These are phyloP conservation scores for Trifolium subterraneum DNA, from an alignment of 306 rosid genomes.

Conservation along the genomic window DNA sequence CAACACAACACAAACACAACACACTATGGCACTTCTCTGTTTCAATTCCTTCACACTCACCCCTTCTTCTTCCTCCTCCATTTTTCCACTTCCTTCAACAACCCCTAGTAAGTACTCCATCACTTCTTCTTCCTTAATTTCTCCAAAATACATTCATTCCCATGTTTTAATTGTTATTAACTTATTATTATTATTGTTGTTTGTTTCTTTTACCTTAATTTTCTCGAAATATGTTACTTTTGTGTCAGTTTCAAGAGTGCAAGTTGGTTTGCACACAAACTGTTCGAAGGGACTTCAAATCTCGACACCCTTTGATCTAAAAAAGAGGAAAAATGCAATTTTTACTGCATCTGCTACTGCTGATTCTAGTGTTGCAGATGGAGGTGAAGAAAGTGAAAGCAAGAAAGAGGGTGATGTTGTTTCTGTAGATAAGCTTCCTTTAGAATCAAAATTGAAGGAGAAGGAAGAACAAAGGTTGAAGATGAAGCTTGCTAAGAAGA, in stretches of 20 bases:
- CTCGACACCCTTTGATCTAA: slow-evolving; percentile 32
- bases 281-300: slow-evolving; percentile 48
- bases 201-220: slow-evolving; percentile 10
- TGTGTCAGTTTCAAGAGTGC: slow-evolving; percentile 57
- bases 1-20: too few relatives aligned
- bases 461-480: slow-evolving; percentile 67
- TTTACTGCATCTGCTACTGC: slow-evolving; percentile 43
- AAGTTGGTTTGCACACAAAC: slow-evolving; percentile 41
- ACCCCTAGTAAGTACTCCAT: slow-evolving; percentile 44
- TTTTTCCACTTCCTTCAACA: slow-evolving; percentile 33
- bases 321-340: slow-evolving; percentile 27
- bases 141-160: slow-evolving; percentile 5
- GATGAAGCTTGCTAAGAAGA: slow-evolving; percentile 90
- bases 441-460: slow-evolving; percentile 85
- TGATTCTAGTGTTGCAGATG: slow-evolving; percentile 37
- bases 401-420: slow-evolving; percentile 51
- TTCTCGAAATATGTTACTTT: slow-evolving; percentile 23
- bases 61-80: slow-evolving; percentile 47
- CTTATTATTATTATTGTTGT: neutral
- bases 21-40: slow-evolving; percentile 62
- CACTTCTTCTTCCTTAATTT: slow-evolving; percentile 13
- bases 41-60: slow-evolving; percentile 55
- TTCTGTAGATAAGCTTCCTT: slow-evolving; percentile 72
- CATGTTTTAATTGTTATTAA: neutral
- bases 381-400: slow-evolving; percentile 37